Percentiles rank a stretch among this genome's conserved stretches.
Conservation (phyloP, 176 grass and related monocot species). For the Phragmites australis region DNA sequence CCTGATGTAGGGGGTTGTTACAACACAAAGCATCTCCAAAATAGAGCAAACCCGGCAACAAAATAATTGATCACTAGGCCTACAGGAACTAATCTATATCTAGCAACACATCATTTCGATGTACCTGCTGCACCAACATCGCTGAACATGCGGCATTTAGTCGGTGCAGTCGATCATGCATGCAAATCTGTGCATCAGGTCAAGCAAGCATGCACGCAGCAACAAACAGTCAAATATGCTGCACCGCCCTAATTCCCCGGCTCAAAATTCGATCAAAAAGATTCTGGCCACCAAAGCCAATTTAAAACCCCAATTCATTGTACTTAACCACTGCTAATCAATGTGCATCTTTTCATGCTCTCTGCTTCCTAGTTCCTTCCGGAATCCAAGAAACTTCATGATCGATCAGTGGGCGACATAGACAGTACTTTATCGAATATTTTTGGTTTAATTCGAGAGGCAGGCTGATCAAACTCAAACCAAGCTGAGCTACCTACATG, state of each 20-base stretch:
- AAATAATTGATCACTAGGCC: neutral
- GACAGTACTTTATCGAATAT: conserved; percentile 23
- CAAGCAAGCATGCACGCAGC: conserved; percentile 32
- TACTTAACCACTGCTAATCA: conserved; percentile 21
- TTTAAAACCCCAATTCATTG: conserved; percentile 23
- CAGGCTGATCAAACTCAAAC: neutral
- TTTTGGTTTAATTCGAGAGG: neutral
- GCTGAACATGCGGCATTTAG: conserved; percentile 28
- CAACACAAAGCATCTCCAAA: conserved; percentile 40
- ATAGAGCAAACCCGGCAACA: neutral
- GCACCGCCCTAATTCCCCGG: conserved; percentile 49
- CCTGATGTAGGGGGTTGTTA: conserved; percentile 31
- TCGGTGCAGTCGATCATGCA: conserved; percentile 39
- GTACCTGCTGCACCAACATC: no score
- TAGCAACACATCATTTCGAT: neutral
- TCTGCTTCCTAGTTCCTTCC: neutral
- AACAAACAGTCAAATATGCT: conserved; percentile 57
- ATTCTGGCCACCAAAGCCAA: conserved; percentile 13
- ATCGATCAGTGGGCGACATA: conserved; percentile 31
- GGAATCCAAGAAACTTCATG: conserved; percentile 53
- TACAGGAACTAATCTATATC: neutral
- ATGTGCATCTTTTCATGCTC: conserved; percentile 14
- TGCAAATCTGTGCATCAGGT: neutral
- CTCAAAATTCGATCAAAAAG: conserved; percentile 47
- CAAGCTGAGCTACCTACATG: neutral